Evolutionary conservation across 192 early-diverging fungal genomes (phyloP), one percentile per base, ranked within the genome.

Genomic region (Coemansia sp.): DNA sequence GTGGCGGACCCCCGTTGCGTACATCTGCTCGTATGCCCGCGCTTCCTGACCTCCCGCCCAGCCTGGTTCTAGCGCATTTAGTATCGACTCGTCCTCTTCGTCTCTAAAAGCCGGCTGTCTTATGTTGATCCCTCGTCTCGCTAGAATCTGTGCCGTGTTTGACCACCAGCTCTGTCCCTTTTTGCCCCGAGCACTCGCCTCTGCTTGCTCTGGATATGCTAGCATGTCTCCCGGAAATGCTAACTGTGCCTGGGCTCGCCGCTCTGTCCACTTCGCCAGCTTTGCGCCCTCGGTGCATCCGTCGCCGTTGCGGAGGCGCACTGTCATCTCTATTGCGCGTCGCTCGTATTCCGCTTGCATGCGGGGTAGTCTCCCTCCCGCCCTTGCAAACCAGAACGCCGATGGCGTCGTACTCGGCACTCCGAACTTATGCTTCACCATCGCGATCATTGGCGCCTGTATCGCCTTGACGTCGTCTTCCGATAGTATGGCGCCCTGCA

Each of bases 371-470:
- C 40, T n/a, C 1, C 59, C 40, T 6, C 59, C 59, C 22, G 19
- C 40, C 20, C 59, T 9, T 1, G 39, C 25, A 40, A 39, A 38
- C 35, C 31, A 60, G 59, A 60, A 43, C 9, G 59, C 36, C 14
- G 19, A 41, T 0, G 59, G 59, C 40, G 17, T 14, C 2, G 24
- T 60, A 4, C 39, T 25, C 3, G 59, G 59, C 20, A 42, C 39
- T n/a, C 59, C 40, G 19, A 60, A 60, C 25, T 39, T 42, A 14
- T 60, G 59, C 39, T 60, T 60, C 10, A 60, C 39, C 19, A 60
- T 41, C 10, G 19, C 6, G 20, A 60, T 19, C 40, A 60, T 20
- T 1, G 59, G 59, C 8, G 59, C 59, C 20, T 35, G 35, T 2
- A 60, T 60, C 9, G 19, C 20, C 37, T n/a, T 60, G 4, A 42